phyloP scores from a whole-genome alignment of 768 basidiomycete species.

The Leucosporidium creatinivorum region DNA sequence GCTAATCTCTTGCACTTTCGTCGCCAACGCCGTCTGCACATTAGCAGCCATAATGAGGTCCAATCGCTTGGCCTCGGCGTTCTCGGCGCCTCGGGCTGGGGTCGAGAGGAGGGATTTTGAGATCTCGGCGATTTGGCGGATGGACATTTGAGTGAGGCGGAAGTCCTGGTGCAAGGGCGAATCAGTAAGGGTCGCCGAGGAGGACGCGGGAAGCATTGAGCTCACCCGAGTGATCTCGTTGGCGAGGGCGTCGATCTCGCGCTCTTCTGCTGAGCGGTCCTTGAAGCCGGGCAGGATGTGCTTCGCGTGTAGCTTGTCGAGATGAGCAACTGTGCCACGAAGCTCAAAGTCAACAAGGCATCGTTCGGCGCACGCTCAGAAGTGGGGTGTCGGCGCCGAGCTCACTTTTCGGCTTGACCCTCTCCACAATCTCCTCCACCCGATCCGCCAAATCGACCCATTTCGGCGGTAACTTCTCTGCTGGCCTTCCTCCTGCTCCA shows the following conservation, averaged over 20 bases:
- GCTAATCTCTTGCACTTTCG: slow-evolving; percentile 87
- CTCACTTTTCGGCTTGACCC: slow-evolving; percentile 68
- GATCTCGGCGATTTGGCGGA: slow-evolving; percentile 59
- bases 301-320: slow-evolving; percentile 94
- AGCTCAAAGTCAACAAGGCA: slow-evolving; percentile 15
- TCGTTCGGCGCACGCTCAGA: background rate
- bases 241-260: slow-evolving; percentile 81
- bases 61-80: slow-evolving; percentile 19
- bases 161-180: slow-evolving; percentile 52
- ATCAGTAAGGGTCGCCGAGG: background rate
- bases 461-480: slow-evolving; percentile 22
- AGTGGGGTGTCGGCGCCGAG: no score
- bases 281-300: slow-evolving; percentile 93
- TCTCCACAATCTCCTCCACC: slow-evolving; percentile 68
- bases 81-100: slow-evolving; percentile 55
- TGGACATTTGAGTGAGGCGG: slow-evolving; percentile 53
- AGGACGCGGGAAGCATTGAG: background rate
- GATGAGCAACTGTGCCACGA: slow-evolving; percentile 58
- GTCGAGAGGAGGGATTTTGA: slow-evolving; percentile 43
- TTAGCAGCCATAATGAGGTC: slow-evolving; percentile 59
- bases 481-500: background rate
- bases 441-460: slow-evolving; percentile 74
- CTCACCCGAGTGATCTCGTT: slow-evolving; percentile 75
- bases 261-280: slow-evolving; percentile 87
- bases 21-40: slow-evolving; percentile 91